Percentiles rank a stretch among this genome's conserved stretches.
Evolutionary conservation across 1,139 yeast genomes (phyloP).

Genomic region (Sugiyamaella pinicola): DNA sequence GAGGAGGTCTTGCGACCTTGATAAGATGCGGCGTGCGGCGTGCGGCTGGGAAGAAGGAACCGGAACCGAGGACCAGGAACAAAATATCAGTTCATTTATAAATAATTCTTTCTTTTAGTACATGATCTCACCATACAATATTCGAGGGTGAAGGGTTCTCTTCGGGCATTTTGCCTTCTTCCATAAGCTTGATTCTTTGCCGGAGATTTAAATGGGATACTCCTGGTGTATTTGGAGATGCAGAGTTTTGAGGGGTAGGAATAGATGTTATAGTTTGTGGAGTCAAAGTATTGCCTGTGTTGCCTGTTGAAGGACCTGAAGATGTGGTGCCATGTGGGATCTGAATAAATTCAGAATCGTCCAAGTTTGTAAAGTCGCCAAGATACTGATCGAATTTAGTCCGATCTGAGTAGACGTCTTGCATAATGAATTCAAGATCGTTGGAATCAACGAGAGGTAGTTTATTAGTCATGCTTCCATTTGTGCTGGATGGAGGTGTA

Average conservation of each 20-base stretch:
- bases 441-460: conserved; percentile 26
- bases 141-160: conserved; percentile 24
- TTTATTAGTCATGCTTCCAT: conserved; percentile 13
- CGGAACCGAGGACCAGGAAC: no score
- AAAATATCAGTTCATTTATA: no score
- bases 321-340: neutral
- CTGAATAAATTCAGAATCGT: conserved; percentile 4
- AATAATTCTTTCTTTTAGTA: neutral
- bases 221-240: conserved; percentile 24
- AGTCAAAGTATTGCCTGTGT: neutral
- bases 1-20: conserved; percentile 1
- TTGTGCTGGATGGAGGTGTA: conserved; percentile 19
- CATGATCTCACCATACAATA: conserved; percentile 22
- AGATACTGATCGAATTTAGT: conserved; percentile 18
- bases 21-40: conserved; percentile 8
- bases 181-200: conserved; percentile 38
- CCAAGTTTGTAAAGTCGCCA: conserved; percentile 16
- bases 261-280: neutral
- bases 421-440: conserved; percentile 30
- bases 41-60: neutral
- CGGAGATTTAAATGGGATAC: conserved; percentile 29
- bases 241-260: conserved; percentile 18
- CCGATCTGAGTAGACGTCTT: conserved; percentile 23
- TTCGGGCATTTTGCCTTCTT: conserved; percentile 33
- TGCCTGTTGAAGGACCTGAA: neutral